A percentile compares a stretch with the other conserved stretches of the same genome.
Evolutionary conservation across 2,329 filamentous ascomycete genomes (phyloP).

Genomic region (Cladophialophora bantiana): DNA sequence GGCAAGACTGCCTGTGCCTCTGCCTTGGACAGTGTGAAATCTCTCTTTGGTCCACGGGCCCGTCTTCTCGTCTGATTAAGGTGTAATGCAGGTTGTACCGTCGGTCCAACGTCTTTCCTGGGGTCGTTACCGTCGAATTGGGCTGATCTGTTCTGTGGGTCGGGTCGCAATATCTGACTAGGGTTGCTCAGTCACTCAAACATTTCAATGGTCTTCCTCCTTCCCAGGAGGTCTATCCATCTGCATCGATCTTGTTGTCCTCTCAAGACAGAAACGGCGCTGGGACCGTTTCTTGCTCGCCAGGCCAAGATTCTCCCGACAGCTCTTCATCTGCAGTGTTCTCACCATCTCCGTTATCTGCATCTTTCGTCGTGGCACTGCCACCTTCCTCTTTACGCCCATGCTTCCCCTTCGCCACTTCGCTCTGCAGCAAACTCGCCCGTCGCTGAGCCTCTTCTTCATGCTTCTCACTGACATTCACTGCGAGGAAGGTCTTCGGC

Average conservation of each 20-base stretch:
- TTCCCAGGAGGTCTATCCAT: background rate
- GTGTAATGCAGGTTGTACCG: background rate
- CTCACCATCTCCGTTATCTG: background rate
- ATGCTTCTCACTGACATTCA: slow-evolving; percentile 60
- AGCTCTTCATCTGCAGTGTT: background rate
- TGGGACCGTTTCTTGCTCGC: background rate
- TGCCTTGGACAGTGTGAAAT: too few species aligned
- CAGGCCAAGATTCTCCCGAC: background rate
- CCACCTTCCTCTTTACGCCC: background rate
- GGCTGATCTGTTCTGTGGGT: background rate
- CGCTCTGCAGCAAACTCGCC: slow-evolving; percentile 34
- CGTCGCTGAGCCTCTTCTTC: slow-evolving; percentile 41
- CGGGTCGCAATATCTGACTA: background rate
- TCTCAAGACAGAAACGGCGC: background rate
- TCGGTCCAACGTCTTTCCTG: background rate
- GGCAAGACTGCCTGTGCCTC: too few species aligned
- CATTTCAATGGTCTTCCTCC: background rate
- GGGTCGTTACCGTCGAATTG: background rate
- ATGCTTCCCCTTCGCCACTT: slow-evolving; percentile 28
- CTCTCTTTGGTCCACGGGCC: too few species aligned
- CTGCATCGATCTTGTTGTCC: background rate
- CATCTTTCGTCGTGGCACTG: background rate
- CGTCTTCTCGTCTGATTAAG: background rate
- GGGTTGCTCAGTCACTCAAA: background rate
- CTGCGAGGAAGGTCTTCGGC: slow-evolving; percentile 59